These are phyloP conservation scores for Umbilicaria muhlenbergii DNA, from an alignment of 495 filamentous ascomycete genomes.

Conservation along the genomic window DNA sequence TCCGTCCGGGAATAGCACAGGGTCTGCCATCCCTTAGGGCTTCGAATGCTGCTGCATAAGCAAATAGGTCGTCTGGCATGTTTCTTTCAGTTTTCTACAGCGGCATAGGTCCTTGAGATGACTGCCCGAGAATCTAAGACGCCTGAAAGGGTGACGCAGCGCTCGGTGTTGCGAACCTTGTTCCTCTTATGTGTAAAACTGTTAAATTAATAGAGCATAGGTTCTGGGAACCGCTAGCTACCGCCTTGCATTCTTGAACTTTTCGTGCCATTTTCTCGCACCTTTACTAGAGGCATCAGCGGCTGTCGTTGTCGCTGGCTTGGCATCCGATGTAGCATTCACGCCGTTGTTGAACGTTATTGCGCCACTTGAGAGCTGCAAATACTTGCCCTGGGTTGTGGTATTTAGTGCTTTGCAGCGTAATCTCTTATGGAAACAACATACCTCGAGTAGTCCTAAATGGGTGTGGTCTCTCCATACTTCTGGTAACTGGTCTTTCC, in stretches of 20 bases:
- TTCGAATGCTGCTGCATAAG: too few species aligned
- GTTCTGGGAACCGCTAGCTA: conserved; percentile 3
- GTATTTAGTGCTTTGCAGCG: background rate
- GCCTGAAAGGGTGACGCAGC: too few species aligned
- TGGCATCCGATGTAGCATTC: background rate
- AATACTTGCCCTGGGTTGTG: conserved; percentile 5
- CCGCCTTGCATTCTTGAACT: conserved; percentile 41
- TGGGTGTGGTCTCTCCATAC: conserved; percentile 36
- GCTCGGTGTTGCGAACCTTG: conserved; percentile 1
- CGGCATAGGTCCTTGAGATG: too few species aligned
- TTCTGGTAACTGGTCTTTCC: conserved; percentile 44
- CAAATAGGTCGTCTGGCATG: too few species aligned
- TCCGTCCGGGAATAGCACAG: too few species aligned
- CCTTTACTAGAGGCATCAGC: conserved; percentile 26
- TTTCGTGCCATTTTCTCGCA: conserved; percentile 79
- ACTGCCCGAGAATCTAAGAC: too few species aligned
- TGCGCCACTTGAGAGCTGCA: conserved; percentile 1
- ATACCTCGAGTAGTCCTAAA: conserved; percentile 29
- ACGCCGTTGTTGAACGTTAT: conserved; percentile 1
- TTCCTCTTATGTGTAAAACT: background rate
- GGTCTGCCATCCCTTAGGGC: too few species aligned
- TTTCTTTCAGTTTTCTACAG: too few species aligned
- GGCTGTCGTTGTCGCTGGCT: conserved; percentile 18
- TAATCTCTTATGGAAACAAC: background rate
- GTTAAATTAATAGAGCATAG: too few species aligned